These are phyloP conservation scores for Hypocrella siamensis DNA, from an alignment of 2,329 filamentous ascomycete genomes.

Conservation along the genomic window DNA sequence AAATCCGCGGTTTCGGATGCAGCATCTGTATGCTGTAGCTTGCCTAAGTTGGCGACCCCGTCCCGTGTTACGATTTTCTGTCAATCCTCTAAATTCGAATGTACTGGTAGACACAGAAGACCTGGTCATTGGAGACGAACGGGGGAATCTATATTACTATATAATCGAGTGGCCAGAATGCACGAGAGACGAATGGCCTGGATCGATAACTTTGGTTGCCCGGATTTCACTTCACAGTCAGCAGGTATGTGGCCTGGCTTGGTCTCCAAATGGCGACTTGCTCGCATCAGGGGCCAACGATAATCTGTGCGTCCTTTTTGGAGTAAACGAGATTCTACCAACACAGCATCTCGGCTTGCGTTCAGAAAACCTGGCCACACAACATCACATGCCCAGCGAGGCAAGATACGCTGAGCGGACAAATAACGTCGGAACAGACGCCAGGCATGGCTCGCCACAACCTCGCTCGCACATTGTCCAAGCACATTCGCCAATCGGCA, in stretches of 20 bases:
- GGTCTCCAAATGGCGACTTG: conserved; percentile 58
- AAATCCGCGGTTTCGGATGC: conserved; percentile 56
- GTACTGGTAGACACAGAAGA: conserved; percentile 57
- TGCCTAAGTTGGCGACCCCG: conserved; percentile 71
- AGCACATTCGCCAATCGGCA: background rate
- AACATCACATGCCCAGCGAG: no score
- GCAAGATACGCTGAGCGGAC: no score
- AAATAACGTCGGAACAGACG: no score
- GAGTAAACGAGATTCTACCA: conserved; percentile 41
- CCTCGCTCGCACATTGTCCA: no score
- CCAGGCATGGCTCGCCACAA: no score
- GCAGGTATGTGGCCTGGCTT: conserved; percentile 86
- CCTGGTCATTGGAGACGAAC: conserved; percentile 71
- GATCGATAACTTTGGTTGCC: conserved; percentile 61
- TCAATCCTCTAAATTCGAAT: conserved; percentile 28
- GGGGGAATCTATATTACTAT: conserved; percentile 75
- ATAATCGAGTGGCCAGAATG: conserved; percentile 75
- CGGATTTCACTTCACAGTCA: conserved; percentile 68
- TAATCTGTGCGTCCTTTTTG: conserved; percentile 73
- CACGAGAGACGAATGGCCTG: conserved; percentile 52
- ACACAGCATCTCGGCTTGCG: conserved; percentile 2
- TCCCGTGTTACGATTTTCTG: conserved; percentile 33
- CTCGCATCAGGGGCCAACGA: conserved; percentile 91
- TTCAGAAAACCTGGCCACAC: background rate
- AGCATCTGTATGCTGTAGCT: conserved; percentile 57